A percentile compares a stretch with the other conserved stretches of the same genome.
Evolutionary conservation across 2,329 filamentous ascomycete species (phyloP).

Genomic region (Cytospora chrysosperma): DNA sequence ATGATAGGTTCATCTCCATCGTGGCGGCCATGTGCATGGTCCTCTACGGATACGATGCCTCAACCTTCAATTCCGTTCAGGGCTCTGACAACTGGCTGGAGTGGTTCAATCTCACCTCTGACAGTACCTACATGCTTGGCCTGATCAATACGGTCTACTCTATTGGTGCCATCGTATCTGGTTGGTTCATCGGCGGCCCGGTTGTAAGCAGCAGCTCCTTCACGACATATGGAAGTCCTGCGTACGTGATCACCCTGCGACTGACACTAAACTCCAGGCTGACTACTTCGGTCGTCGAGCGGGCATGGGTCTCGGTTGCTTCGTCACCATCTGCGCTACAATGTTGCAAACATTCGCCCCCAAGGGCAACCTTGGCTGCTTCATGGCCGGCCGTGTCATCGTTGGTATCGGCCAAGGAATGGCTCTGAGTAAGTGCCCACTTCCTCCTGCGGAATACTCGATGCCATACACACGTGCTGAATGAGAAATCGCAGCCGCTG

Average conservation of each 20-base stretch:
- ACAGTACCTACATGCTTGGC: constrained; percentile 41
- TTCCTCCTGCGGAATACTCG: constrained; percentile 30
- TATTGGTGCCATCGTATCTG: constrained; percentile 67
- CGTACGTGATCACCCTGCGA: background rate
- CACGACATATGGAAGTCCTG: background rate
- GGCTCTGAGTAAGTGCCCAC: constrained; percentile 47
- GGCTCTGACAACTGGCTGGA: constrained; percentile 64
- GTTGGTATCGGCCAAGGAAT: constrained; percentile 71
- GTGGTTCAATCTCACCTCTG: constrained; percentile 55
- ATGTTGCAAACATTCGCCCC: constrained; percentile 68
- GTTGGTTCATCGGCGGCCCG: constrained; percentile 68
- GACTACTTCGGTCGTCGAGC: constrained; percentile 61
- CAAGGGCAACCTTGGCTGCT: constrained; percentile 58
- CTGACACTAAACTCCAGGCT: constrained; percentile 33
- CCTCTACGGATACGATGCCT: constrained; percentile 72
- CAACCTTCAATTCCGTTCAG: constrained; percentile 71
- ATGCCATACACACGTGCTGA: background rate
- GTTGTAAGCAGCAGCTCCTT: constrained; percentile 36
- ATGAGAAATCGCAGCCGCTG: constrained; percentile 44
- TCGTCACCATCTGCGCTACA: constrained; percentile 65
- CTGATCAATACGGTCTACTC: constrained; percentile 68
- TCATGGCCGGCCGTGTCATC: constrained; percentile 66
- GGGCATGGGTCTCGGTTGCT: constrained; percentile 64
- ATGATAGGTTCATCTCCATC: constrained; percentile 61
- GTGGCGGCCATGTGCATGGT: constrained; percentile 74